Evolutionary conservation across 768 basidiomycete genomes (phyloP).

Genomic region (Kwoniella sp.): DNA sequence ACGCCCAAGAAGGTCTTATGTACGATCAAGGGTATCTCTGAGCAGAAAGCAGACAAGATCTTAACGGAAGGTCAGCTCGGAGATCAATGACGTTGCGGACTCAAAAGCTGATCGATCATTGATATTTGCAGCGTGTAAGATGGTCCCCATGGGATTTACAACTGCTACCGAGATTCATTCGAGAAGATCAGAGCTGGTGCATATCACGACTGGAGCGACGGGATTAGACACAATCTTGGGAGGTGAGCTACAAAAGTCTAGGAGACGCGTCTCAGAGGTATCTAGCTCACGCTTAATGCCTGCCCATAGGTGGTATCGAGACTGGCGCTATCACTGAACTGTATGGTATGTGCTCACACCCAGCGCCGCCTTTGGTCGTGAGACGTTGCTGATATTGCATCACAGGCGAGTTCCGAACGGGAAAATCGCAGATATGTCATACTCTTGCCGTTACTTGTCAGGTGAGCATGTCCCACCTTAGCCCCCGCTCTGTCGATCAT

Average conservation of each 20-base stretch:
- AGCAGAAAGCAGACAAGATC: slow-evolving; percentile 96
- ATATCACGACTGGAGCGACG: slow-evolving; percentile 94
- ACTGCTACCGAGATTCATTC: slow-evolving; percentile 98
- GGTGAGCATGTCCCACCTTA: slow-evolving; percentile 43
- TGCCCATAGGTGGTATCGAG: slow-evolving; percentile 73
- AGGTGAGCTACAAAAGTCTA: slow-evolving; percentile 28
- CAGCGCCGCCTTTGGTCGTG: too few species aligned
- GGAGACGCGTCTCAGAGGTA: background rate
- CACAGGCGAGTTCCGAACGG: slow-evolving; percentile 86
- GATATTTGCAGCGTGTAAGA: slow-evolving; percentile 75
- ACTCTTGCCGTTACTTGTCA: slow-evolving; percentile 98
- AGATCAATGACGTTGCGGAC: background rate
- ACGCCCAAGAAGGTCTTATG: slow-evolving; percentile 91
- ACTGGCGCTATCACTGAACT: slow-evolving; percentile 98
- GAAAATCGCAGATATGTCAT: slow-evolving; percentile 97
- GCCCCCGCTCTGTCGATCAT: background rate
- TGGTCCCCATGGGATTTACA: slow-evolving; percentile 95
- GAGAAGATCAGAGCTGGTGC: slow-evolving; percentile 88
- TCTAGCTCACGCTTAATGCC: slow-evolving; percentile 5
- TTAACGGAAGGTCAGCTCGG: slow-evolving; percentile 72
- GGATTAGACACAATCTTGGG: slow-evolving; percentile 93
- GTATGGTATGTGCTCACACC: slow-evolving; percentile 70
- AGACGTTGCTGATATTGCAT: background rate
- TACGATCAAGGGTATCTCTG: slow-evolving; percentile 93
- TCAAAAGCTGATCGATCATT: slow-evolving; percentile 2